Evolutionary conservation across 352 stramenopile genomes (phyloP), one percentile per base, ranked within the genome.

Genomic region (Phytopythium ostracodes): DNA sequence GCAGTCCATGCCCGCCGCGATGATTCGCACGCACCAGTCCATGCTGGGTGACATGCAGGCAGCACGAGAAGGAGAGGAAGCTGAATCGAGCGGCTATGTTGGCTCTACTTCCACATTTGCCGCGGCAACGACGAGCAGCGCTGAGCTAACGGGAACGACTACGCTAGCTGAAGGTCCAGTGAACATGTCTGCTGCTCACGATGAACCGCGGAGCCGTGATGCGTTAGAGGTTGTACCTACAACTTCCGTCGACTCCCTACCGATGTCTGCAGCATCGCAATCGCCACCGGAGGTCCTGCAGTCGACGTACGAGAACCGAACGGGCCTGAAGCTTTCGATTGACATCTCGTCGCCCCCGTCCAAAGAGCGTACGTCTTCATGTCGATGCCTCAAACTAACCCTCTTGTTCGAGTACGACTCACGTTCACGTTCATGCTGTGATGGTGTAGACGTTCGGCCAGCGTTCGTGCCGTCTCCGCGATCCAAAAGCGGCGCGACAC

Each of bases 381-480:
- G 11, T 43, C 29, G 62, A 36, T 36, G 40, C 44, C 8, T 36
- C 40, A 20, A 25, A 18, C 17, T 33, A 33, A 33, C 29, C 29
- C 29, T n/a, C 35, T 25, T 15, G 57, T 53, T 44, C 71, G 40
- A 65, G n/a, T 31, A 4, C 14, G 38, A 5, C 44, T 20, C n/a
- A 51, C 22, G 22, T 25, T 29, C 44, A 7, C 44, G 5, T 31
- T n/a, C 12, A 14, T 46, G 38, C 6, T 42, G 29, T 52, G 12
- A 3, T 43, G 14, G 4, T 4, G 50, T 40, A 89, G 81, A 80
- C 58, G 75, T 67, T 38, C 69, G 80, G 11, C 75, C 78, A 29
- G 68, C 76, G 15, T 76, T 80, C 50, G 65, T 88, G 2, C 78
- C 80, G 25, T 89, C 82, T 15, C 82, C 82, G 43, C 69, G 75